phyloP scores from a whole-genome alignment of 768 basidiomycete genomes.

The Saitozyma sp. region DNA sequence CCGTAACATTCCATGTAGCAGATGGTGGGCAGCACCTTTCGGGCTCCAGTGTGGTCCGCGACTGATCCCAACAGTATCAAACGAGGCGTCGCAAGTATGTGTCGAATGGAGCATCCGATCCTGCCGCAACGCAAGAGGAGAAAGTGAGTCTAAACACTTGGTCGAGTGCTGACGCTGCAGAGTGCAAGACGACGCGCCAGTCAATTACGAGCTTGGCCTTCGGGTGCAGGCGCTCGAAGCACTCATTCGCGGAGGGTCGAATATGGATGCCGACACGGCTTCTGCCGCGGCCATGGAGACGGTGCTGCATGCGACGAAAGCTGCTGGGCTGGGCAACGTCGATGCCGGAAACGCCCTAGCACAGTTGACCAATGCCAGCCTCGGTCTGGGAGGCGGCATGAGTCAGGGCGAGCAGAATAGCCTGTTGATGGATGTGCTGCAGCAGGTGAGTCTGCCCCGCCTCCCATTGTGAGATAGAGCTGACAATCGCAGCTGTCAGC shows the following conservation, averaged over 20 bases:
- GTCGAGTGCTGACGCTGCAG: constrained; percentile 7
- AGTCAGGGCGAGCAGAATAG: constrained; percentile 32
- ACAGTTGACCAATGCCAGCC: constrained; percentile 28
- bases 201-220: constrained; percentile 36
- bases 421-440: constrained; percentile 43
- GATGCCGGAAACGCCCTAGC: constrained; percentile 42
- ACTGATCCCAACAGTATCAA: constrained; percentile 31
- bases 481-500: constrained; percentile 28
- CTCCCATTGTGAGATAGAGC: neutral
- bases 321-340: constrained; percentile 29
- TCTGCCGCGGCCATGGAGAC: constrained; percentile 40
- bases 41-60: neutral
- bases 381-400: constrained; percentile 30
- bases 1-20: constrained; percentile 44
- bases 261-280: constrained; percentile 37
- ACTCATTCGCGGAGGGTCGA: constrained; percentile 38
- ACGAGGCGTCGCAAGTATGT: constrained; percentile 45
- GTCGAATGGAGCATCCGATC: constrained; percentile 41
- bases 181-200: constrained; percentile 24
- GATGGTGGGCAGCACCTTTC: constrained; percentile 31
- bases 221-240: constrained; percentile 43
- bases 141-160: constrained; percentile 23
- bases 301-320: constrained; percentile 39
- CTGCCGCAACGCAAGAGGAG: constrained; percentile 35
- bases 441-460: constrained; percentile 28